A percentile compares a stretch with the other conserved stretches of the same genome.
These are phyloP conservation scores for Candida taoyuanica DNA, from an alignment of 805 yeast species.

Conservation along the genomic window DNA sequence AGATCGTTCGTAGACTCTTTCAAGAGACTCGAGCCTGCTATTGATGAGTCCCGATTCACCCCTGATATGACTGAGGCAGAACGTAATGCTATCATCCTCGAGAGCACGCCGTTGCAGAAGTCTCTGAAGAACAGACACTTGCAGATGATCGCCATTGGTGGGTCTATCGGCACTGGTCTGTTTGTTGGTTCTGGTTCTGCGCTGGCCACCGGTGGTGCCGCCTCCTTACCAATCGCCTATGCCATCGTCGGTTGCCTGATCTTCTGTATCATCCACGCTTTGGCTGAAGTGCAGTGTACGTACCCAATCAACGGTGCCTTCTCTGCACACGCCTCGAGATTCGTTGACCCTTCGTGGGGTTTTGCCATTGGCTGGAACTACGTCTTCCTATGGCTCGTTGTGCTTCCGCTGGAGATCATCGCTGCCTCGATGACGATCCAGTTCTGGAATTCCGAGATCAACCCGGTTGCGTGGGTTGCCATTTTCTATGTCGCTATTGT, in stretches of 20 bases:
- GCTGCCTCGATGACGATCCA: slow-evolving; percentile 51
- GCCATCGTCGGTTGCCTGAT: slow-evolving; percentile 50
- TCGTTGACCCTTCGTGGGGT: slow-evolving; percentile 57
- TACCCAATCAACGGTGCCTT: slow-evolving; percentile 65
- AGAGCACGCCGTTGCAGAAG: slow-evolving; percentile 54
- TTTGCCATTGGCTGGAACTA: slow-evolving; percentile 60
- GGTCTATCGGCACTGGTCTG: slow-evolving; percentile 65
- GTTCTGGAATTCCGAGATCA: slow-evolving; percentile 43
- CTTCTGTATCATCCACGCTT: slow-evolving; percentile 54
- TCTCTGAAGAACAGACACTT: slow-evolving; percentile 53
- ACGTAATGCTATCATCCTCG: slow-evolving; percentile 39
- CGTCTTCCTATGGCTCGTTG: slow-evolving; percentile 47
- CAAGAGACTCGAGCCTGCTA: slow-evolving; percentile 32
- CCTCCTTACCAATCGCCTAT: slow-evolving; percentile 55
- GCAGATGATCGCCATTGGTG: slow-evolving; percentile 66
- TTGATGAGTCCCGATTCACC: slow-evolving; percentile 34
- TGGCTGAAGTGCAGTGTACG: slow-evolving; percentile 56
- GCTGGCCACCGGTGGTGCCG: slow-evolving; percentile 59
- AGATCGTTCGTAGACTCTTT: slow-evolving; percentile 18
- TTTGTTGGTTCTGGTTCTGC: slow-evolving; percentile 64
- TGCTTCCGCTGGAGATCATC: slow-evolving; percentile 47
- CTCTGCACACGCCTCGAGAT: slow-evolving; percentile 55
- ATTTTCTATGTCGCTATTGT: slow-evolving; percentile 46
- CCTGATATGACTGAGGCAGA: slow-evolving; percentile 36
- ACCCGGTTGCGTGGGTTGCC: slow-evolving; percentile 47